A percentile compares a stretch with the other conserved stretches of the same genome.
These are phyloP conservation scores for Leishmania turanica DNA, from an alignment of 208 protist species.

Conservation along the genomic window DNA sequence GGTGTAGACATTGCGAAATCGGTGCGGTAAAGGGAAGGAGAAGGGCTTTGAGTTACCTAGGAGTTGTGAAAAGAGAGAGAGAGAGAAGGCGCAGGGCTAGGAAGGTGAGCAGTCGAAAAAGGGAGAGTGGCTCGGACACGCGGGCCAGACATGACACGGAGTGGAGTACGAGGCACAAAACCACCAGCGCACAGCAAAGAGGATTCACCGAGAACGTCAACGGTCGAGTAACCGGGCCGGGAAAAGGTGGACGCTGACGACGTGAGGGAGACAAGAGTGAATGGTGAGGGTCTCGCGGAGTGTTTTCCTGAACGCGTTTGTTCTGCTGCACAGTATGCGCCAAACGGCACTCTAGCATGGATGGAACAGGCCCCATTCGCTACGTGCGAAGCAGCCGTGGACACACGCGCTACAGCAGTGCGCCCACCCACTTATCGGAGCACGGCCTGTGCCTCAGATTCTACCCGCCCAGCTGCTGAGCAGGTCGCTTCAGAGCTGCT, in stretches of 20 bases:
- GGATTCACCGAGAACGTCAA: neutral
- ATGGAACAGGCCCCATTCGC: neutral
- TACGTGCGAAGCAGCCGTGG: neutral
- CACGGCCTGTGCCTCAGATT: neutral
- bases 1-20: constrained; percentile 7
- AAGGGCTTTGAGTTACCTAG: neutral
- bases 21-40: neutral
- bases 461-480: neutral
- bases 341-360: neutral
- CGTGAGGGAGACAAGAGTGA: neutral
- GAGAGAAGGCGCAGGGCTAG: neutral
- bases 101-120: neutral
- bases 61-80: neutral
- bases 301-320: neutral
- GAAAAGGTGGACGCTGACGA: neutral
- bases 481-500: too few species aligned
- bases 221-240: neutral
- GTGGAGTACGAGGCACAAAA: neutral
- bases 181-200: neutral
- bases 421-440: neutral
- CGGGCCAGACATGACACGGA: neutral
- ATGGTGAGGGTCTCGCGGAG: neutral
- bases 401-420: neutral
- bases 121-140: too few species aligned
- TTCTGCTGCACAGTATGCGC: neutral